Base-by-base conservation (phyloP, 345 rosid genomes). In the Dipteronia dyeriana region DNA sequence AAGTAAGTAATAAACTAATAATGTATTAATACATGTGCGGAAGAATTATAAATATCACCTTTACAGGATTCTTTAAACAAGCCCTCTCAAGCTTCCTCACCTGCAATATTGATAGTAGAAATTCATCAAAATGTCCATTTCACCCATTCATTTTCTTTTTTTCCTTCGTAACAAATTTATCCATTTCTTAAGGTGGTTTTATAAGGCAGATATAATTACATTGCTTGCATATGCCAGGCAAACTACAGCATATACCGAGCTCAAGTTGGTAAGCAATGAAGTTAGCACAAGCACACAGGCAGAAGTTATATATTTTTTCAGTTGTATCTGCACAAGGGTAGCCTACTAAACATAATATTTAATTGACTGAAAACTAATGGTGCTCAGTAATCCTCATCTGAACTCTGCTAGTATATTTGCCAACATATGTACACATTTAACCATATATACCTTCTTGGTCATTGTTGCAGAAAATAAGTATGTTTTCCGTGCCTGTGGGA, bases 391-490 rank as follows among this genome's bases (percentile, higher is more conserved):
- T 20, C 26, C 63, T 59, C 26, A n/a, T 59, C 26, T n/a, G 26
- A 59, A 59, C 63, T 22, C 26, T 26, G 20, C 20, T 19, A 59
- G 3, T 20, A 59, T 59, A 57, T 45, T 17, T 74, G 7, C 51
- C 49, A 65, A 64, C 66, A 49, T 51, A 51, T 43, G 19, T 20
- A 51, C 22, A 65, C 38, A 31, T 11, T 7, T 29, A 64, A 65
- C 9, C 23, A 43, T 23, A 59, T 57, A 45, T 70, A 91, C 98
- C 97, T 92, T 96, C 81, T 94, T 92, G 31, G 98, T 94, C 98
- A 96, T 96, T 26, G 99, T 96, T 2, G 99, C 99, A 76, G 99
- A 97, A 87, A 97, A 97, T 71, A 97, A 88, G 85, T 53, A 97
- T 4, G 98, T 97, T 81, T 76, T 88, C 51, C 97, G 80, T 2